Base-by-base conservation (phyloP, 306 rosid species). In the Dicorynia guianensis region DNA sequence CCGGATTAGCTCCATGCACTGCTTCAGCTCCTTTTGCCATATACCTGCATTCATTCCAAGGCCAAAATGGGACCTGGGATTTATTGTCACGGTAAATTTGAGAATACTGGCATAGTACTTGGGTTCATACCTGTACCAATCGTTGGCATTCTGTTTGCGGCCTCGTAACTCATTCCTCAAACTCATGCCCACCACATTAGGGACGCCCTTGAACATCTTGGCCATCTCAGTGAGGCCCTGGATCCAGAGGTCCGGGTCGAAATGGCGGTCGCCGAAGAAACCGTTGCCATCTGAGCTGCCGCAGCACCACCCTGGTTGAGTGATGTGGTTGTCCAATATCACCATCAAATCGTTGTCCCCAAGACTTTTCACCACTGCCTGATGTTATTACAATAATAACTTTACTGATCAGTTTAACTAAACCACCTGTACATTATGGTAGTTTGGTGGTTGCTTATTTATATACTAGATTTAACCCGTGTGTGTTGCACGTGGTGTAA, bases 11-110 rank as follows among this genome's bases (percentile, higher is more conserved):
- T 20, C 86, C 83, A 78, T 95, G 97, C 44, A 92, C 89, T 3
- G 96, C 92, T 85, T 95, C 98, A 6, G 98, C 98, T 79, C 97
- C 98, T 85, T 80, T 69, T 54, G 84, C 89, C 97, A 92, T 92
- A 56, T 92, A 92, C 89, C 98, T 94, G 62, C 12, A 25, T 52
- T 13, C 60, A 4, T 52, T 55, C 30, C 30, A 25, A 2, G 30
- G 30, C 30, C 30, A 2, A 25, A 25, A 25, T 25, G 1, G 2
- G 30, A 25, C 30, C 2, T 1, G 30, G 30, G 30, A 25, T 25
- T 25, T 2, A 25, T 25, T 25, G 30, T 25, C 30, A 25, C 2
- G 30, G 30, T 1, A 25, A 25, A n/a, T n/a, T n/a, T n/a, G 30
- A 25, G 30, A 25, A 25, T 25, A 25, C 30, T 25, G 30, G 30